Evolutionary conservation across 1,284 basidiomycete genomes (phyloP).

Genomic region (Ustilago cynodontis): DNA sequence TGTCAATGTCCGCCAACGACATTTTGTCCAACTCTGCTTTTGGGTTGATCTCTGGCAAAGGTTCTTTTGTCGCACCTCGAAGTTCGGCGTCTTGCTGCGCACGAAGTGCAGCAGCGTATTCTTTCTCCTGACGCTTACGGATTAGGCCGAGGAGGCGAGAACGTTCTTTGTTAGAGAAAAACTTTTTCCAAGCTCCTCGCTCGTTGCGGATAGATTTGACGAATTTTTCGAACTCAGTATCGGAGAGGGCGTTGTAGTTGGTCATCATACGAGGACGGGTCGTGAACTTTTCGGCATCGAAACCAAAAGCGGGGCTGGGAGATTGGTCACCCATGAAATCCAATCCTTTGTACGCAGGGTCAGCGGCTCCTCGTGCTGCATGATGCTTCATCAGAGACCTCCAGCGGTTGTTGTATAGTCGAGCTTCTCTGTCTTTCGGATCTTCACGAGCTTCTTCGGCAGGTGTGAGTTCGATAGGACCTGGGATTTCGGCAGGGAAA

Average conservation of each 20-base stretch:
- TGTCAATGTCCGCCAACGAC: slow-evolving; percentile 46
- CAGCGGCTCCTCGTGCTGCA: slow-evolving; percentile 39
- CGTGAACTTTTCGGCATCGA: slow-evolving; percentile 47
- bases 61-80: slow-evolving; percentile 37
- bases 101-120: slow-evolving; percentile 31
- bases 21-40: slow-evolving; percentile 49
- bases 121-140: slow-evolving; percentile 41
- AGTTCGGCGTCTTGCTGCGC: slow-evolving; percentile 47
- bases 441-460: slow-evolving; percentile 32
- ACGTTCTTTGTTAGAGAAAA: slow-evolving; percentile 42
- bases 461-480: slow-evolving; percentile 31
- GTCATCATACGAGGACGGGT: slow-evolving; percentile 53
- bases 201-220: slow-evolving; percentile 43
- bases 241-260: slow-evolving; percentile 61
- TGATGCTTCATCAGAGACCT: slow-evolving; percentile 40
- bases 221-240: slow-evolving; percentile 57
- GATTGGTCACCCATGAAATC: slow-evolving; percentile 51
- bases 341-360: slow-evolving; percentile 42
- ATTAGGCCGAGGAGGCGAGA: slow-evolving; percentile 39
- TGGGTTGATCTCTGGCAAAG: slow-evolving; percentile 44
- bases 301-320: slow-evolving; percentile 34
- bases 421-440: slow-evolving; percentile 24
- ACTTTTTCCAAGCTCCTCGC: slow-evolving; percentile 35
- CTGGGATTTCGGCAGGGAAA: slow-evolving; percentile 47
- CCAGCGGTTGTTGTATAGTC: slow-evolving; percentile 46